These are phyloP conservation scores for Erythrobasidium yunnanense DNA, from an alignment of 768 basidiomycete genomes.

Conservation along the genomic window DNA sequence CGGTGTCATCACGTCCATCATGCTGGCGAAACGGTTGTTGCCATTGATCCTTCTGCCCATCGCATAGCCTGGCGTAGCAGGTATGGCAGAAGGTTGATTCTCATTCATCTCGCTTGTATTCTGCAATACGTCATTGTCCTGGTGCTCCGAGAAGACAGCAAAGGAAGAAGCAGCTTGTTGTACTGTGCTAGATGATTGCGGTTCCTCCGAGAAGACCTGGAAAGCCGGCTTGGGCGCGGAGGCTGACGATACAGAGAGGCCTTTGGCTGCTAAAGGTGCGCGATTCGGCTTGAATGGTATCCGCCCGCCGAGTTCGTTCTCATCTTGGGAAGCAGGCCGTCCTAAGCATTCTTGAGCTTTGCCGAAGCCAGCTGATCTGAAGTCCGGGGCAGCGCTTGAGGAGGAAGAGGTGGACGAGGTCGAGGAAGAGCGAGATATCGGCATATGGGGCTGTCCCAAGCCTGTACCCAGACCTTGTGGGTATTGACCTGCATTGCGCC, in stretches of 20 bases:
- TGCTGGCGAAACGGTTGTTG: conserved; percentile 30
- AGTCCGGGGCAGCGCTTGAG: neutral
- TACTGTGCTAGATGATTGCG: conserved; percentile 26
- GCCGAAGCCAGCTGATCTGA: too few relatives aligned
- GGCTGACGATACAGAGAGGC: neutral
- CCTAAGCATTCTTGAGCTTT: neutral
- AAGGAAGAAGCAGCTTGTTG: too few relatives aligned
- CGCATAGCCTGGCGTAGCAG: conserved; percentile 30
- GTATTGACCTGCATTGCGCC: neutral
- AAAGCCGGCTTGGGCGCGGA: conserved; percentile 10
- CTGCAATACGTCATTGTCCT: conserved; percentile 34
- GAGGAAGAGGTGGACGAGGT: conserved; percentile 5
- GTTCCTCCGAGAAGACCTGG: neutral
- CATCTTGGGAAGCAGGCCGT: conserved; percentile 30
- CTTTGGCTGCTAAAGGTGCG: conserved; percentile 34
- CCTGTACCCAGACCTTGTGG: neutral
- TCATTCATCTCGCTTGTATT: too few relatives aligned
- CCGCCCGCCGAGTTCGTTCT: conserved; percentile 29
- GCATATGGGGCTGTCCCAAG: neutral
- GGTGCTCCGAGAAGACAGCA: too few relatives aligned
- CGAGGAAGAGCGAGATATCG: neutral
- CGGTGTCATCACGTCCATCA: conserved; percentile 90
- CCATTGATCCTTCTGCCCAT: conserved; percentile 31
- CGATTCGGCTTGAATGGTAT: conserved; percentile 33
- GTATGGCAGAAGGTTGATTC: neutral